phyloP scores from a whole-genome alignment of 2,329 filamentous ascomycete species.

The Hypoxylon rubiginosum region DNA sequence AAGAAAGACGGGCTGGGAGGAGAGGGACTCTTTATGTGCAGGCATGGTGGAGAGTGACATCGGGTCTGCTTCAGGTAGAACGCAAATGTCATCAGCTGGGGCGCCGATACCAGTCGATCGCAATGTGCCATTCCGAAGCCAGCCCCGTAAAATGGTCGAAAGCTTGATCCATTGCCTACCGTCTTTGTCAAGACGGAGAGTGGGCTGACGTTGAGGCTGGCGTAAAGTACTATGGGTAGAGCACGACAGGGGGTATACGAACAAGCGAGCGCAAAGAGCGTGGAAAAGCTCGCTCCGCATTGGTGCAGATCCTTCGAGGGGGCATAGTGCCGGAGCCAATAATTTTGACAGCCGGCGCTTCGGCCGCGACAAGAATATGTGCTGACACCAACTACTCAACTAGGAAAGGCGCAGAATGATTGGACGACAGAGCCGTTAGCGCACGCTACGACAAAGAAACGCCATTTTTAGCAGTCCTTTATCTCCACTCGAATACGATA shows the following conservation, averaged over 20 bases:
- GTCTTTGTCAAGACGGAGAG: slow-evolving; percentile 22
- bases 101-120: slow-evolving; percentile 36
- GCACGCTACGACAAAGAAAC: slow-evolving; percentile 20
- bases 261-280: slow-evolving; percentile 22
- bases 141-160: slow-evolving; percentile 35
- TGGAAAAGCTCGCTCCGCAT: slow-evolving; percentile 26
- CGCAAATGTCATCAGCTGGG: slow-evolving; percentile 24
- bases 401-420: slow-evolving; percentile 34
- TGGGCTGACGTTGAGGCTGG: slow-evolving; percentile 44
- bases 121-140: slow-evolving; percentile 32
- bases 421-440: slow-evolving; percentile 33
- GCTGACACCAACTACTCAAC: slow-evolving; percentile 32
- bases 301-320: slow-evolving; percentile 30
- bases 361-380: background rate
- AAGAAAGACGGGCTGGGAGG: slow-evolving; percentile 10
- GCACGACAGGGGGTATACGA: slow-evolving; percentile 35
- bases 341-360: too few species aligned
- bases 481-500: slow-evolving; percentile 41
- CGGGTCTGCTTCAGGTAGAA: slow-evolving; percentile 24
- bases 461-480: slow-evolving; percentile 39
- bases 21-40: slow-evolving; percentile 32
- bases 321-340: slow-evolving; percentile 15
- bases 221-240: slow-evolving; percentile 20
- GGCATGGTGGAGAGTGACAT: slow-evolving; percentile 27
- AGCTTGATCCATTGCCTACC: slow-evolving; percentile 36